Evolutionary conservation across 2,329 filamentous ascomycete genomes (phyloP).

Genomic region (Aspergillaceae sp.): DNA sequence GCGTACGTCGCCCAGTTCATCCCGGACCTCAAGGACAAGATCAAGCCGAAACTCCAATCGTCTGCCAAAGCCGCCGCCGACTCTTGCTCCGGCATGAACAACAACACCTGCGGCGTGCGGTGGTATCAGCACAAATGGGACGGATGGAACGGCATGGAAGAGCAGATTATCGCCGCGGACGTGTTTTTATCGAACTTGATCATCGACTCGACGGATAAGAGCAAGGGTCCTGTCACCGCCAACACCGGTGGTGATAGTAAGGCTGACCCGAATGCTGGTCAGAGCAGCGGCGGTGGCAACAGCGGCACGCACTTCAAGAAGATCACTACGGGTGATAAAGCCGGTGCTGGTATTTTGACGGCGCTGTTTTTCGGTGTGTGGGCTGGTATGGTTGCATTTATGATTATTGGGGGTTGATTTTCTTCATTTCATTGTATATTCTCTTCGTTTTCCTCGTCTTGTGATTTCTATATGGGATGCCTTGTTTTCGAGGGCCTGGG

Average conservation of each 20-base stretch:
- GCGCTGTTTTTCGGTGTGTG: conserved; percentile 20
- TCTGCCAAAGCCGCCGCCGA: conserved; percentile 53
- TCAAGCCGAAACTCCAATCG: conserved; percentile 50
- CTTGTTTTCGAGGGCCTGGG: no score
- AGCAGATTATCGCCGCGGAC: conserved; percentile 60
- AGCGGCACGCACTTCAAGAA: conserved; percentile 3
- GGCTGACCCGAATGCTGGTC: conserved; percentile 27
- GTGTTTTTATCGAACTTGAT: conserved; percentile 55
- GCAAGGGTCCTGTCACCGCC: conserved; percentile 37
- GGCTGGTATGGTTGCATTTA: conserved; percentile 22
- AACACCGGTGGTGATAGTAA: conserved; percentile 49
- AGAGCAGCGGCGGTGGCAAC: conserved; percentile 12
- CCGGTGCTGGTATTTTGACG: conserved; percentile 33
- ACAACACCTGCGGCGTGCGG: conserved; percentile 56
- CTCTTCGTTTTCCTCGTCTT: not conserved
- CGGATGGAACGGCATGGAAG: conserved; percentile 53
- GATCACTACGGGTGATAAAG: conserved; percentile 27
- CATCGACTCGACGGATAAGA: conserved; percentile 32
- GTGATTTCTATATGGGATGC: not conserved
- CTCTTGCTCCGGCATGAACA: conserved; percentile 52
- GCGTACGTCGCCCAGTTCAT: conserved; percentile 53
- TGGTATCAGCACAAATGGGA: conserved; percentile 51
- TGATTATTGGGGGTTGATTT: conserved; percentile 19
- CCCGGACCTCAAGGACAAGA: conserved; percentile 47
- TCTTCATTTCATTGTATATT: not conserved